Evolutionary conservation across 2,329 filamentous ascomycete genomes (phyloP), one percentile per base, ranked within the genome.

Genomic region (Arachnomyces sp.): DNA sequence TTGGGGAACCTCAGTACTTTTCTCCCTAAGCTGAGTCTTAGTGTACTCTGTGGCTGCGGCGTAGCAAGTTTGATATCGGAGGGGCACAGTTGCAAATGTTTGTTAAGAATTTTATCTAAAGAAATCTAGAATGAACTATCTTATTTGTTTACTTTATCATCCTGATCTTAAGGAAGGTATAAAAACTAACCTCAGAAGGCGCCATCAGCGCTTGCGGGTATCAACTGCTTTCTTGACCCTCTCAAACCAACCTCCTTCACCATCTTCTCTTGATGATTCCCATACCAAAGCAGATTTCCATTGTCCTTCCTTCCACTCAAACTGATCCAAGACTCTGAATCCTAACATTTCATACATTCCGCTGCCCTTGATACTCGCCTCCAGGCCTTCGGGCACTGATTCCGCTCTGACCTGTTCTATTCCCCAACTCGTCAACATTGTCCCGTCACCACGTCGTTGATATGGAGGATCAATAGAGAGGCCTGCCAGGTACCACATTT

Each of bases 401-500:
- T 53, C 46, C n/a, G 35, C 34, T 16, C 40, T 33, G 12, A 50
- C 50, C 28, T 45, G 34, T 25, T 45, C 39, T 18, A 48, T 38
- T 8, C 52, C 48, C 44, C 50, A 48, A 32, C 42, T 34, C 11
- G 53, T 28, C 39, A 55, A 36, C 33, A 44, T 36, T 12, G 46
- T 45, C 6, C 53, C 55, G n/a, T 55, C 34, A 6, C 54, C 54
- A 25, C 42, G 49, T 4, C 51, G 43, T n/a, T 55, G 52, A 42
- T 46, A 47, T 1, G 39, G 32, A 3, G 50, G 46, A 29, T 51
- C 40, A 7, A 58, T 52, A 4, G 52, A 42, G 16, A 58, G 40
- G 9, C 43, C 39, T 28, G 44, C 50, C 14, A 56, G 38, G 28
- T 53, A 49, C 53, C 52, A 55, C n/a, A 49, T 42, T 9, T 50